Evolutionary conservation across 1,139 yeast genomes (phyloP).

Genomic region (Candida albicans): DNA sequence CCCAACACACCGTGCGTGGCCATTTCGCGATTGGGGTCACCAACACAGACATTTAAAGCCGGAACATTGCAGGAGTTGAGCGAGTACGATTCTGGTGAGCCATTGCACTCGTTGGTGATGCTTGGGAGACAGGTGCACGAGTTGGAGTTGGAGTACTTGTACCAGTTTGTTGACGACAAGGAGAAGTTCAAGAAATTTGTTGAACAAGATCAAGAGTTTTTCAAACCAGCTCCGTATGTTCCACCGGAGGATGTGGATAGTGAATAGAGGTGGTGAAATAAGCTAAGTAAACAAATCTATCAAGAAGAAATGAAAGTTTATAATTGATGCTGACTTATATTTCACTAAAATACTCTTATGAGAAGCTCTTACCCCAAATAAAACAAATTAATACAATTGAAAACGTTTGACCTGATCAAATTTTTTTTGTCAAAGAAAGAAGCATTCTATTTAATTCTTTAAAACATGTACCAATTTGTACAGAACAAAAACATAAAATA

Average conservation of each 20-base stretch:
- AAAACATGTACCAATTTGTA: too few species aligned
- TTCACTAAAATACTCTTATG: too few species aligned
- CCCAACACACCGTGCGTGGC: slow-evolving; percentile 92
- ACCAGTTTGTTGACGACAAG: slow-evolving; percentile 70
- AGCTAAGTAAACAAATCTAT: too few species aligned
- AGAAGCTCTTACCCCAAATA: too few species aligned
- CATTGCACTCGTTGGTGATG: slow-evolving; percentile 86
- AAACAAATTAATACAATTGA: too few species aligned
- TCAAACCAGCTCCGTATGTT: slow-evolving; percentile 59
- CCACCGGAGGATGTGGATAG: slow-evolving; percentile 35
- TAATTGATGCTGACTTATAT: too few species aligned
- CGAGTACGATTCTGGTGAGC: slow-evolving; percentile 88
- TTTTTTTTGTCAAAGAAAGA: too few species aligned
- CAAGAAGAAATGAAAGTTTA: too few species aligned
- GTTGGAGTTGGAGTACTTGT: slow-evolving; percentile 80
- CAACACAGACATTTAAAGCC: slow-evolving; percentile 78
- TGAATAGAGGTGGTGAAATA: slow-evolving; percentile 3
- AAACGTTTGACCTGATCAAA: too few species aligned
- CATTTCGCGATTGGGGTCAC: slow-evolving; percentile 86
- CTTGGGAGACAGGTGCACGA: slow-evolving; percentile 95
- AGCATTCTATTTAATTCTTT: too few species aligned
- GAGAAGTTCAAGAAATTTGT: slow-evolving; percentile 62
- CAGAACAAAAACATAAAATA: too few species aligned
- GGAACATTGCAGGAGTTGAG: slow-evolving; percentile 76
- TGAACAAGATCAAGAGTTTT: slow-evolving; percentile 68